Base-by-base conservation (phyloP, 2,329 filamentous ascomycete species). In the Dactylonectria estremocensis region DNA sequence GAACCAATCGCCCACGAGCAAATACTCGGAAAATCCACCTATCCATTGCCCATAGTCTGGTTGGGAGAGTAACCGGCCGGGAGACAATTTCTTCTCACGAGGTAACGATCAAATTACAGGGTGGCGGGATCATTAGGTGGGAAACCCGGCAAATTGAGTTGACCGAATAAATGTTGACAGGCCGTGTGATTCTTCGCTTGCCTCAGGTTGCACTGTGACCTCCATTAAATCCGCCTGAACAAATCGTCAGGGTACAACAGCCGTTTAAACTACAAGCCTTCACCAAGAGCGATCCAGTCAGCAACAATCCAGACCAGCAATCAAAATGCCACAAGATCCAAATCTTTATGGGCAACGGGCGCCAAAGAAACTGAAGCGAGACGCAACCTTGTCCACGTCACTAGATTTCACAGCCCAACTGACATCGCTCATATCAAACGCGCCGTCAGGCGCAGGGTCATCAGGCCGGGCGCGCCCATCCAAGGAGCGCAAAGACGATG, bases 371-470 rank as follows among this genome's bases (percentile, higher is more conserved):
- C 86, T 89, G 72, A 88, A 88, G 77, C 91, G 90, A 77, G 90
- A 92, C 76, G 89, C 93, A 64, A 89, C 90, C 18, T 89, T 95
- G 18, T 92, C 90, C 18, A 90, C 89, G 57, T 92, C 90, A 50
- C 89, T 97, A 61, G 91, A 94, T 78, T 98, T 99, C 83, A 91
- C 93, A n/a, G 93, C 94, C 11, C 93, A 96, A 72, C 89, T 98
- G 69, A 92, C 93, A 74, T 93, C 91, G 52, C 90, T 98, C 62
- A 94, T 98, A 82, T 85, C 91, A 61, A 85, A 84, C 68, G 70
- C 81, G 11, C 73, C 80, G 5, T 83, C 86, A 37, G 80, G 86
- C 24, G 71, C 82, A 22, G 76, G 84, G 64, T 67, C 80, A 65
- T 79, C 83, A 66, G 73, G 80, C n/a, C 82, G 83, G 28, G 67